Conservation (phyloP, 208 protist species). For the Angomonas desouzai region DNA sequence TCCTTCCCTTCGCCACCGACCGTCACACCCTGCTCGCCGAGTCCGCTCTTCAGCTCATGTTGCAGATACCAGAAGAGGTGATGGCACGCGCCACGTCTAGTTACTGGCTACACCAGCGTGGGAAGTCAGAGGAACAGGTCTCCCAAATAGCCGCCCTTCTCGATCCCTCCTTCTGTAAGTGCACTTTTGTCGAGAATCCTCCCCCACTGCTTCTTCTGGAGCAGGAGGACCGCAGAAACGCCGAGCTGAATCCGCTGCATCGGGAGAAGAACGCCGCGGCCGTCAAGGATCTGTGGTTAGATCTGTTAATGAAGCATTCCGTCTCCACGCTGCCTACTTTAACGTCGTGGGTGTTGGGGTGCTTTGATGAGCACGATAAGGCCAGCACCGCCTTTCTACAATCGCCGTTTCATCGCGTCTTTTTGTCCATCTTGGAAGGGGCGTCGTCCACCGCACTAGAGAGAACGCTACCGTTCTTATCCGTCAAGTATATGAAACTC, state of each 20-base stretch:
- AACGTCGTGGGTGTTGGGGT: conserved; percentile 42
- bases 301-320: conserved; percentile 77
- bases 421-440: conserved; percentile 44
- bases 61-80: conserved; percentile 49
- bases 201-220: conserved; percentile 70
- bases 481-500: conserved; percentile 82
- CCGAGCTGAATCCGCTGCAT: not conserved
- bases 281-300: conserved; percentile 68
- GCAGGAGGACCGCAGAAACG: conserved; percentile 22
- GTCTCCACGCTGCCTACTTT: conserved; percentile 36
- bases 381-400: conserved; percentile 7
- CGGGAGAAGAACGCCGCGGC: conserved; percentile 14
- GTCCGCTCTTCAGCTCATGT: conserved; percentile 56
- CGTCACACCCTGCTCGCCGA: conserved; percentile 51
- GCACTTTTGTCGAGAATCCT: conserved; percentile 34
- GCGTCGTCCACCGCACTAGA: conserved; percentile 45
- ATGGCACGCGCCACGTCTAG: conserved; percentile 43
- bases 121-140: conserved; percentile 28
- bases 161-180: not conserved
- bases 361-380: conserved; percentile 9
- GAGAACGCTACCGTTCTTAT: conserved; percentile 37
- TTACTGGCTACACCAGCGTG: conserved; percentile 39
- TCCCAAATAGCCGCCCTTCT: conserved; percentile 33
- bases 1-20: conserved; percentile 14
- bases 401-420: conserved; percentile 37